Conservation (phyloP, 2,329 filamentous ascomycete species). For the Fusarium anguioides region DNA sequence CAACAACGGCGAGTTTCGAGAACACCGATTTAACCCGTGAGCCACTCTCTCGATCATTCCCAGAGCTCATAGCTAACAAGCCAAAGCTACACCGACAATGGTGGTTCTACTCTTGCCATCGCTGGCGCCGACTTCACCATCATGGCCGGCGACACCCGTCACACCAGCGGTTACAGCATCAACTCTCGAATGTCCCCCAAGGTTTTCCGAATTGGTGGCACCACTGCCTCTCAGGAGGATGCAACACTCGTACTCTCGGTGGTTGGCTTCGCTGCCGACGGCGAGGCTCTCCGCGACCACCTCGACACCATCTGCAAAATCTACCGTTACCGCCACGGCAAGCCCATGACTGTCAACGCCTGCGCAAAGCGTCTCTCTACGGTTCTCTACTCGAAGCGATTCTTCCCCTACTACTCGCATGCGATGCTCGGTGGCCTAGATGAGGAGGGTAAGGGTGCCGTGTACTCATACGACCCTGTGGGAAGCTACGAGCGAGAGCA, state of each 20-base stretch:
- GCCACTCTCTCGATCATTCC: constrained; percentile 45
- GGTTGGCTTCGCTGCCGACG: constrained; percentile 95
- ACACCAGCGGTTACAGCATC: constrained; percentile 97
- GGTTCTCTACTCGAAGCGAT: constrained; percentile 96
- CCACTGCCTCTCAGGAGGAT: constrained; percentile 84
- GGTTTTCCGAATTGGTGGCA: constrained; percentile 96
- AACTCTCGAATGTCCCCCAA: constrained; percentile 96
- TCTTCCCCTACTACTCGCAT: constrained; percentile 98
- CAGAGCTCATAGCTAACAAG: constrained; percentile 13
- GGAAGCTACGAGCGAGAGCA: constrained; percentile 98
- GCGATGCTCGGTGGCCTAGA: constrained; percentile 95
- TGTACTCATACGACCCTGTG: constrained; percentile 98
- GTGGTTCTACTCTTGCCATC: constrained; percentile 95
- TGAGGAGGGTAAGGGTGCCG: constrained; percentile 90
- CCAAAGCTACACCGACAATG: constrained; percentile 93
- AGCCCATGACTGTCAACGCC: constrained; percentile 92
- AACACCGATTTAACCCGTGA: constrained; percentile 95
- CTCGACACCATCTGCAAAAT: constrained; percentile 97
- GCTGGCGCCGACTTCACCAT: constrained; percentile 94
- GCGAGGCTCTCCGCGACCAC: constrained; percentile 91
- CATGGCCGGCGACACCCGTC: constrained; percentile 95
- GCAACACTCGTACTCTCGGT: constrained; percentile 91
- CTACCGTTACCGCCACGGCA: constrained; percentile 98
- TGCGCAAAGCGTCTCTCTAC: constrained; percentile 95
- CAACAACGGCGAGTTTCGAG: constrained; percentile 65